phyloP scores from a whole-genome alignment of 2,329 filamentous ascomycete genomes.

The Epicoccum sorghinum region DNA sequence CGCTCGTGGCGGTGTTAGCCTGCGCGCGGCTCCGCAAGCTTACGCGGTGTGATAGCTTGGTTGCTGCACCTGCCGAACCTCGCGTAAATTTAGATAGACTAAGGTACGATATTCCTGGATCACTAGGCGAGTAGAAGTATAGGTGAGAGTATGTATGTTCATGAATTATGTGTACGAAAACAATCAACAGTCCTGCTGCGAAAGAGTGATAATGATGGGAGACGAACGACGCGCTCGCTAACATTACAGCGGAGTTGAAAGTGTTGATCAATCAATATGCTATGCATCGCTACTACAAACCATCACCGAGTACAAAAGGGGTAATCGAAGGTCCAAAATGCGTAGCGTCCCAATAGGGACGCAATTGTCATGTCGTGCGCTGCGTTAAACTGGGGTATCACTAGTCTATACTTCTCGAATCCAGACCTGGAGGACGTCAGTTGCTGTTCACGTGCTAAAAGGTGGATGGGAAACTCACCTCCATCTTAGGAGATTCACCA shows the following conservation, averaged over 20 bases:
- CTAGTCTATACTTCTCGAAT: conserved; percentile 51
- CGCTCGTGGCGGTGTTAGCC: conserved; percentile 8
- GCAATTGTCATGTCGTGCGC: conserved; percentile 28
- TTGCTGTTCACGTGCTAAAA: not conserved
- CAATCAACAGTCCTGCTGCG: conserved; percentile 49
- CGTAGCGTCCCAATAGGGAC: conserved; percentile 14
- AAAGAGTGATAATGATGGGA: conserved; percentile 28
- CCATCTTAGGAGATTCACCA: conserved; percentile 89
- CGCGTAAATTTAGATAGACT: not conserved
- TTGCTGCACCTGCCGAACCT: conserved; percentile 2
- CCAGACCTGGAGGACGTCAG: conserved; percentile 53
- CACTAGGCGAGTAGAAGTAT: conserved; percentile 5
- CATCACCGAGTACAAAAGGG: conserved; percentile 15
- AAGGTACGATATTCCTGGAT: not conserved
- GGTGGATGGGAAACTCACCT: conserved; percentile 66
- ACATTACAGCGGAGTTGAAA: conserved; percentile 36
- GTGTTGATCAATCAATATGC: conserved; percentile 17
- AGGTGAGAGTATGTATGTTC: conserved; percentile 1
- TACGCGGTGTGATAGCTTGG: conserved; percentile 9
- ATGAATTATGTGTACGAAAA: conserved; percentile 17
- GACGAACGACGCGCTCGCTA: conserved; percentile 37
- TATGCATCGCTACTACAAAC: conserved; percentile 19
- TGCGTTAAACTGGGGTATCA: conserved; percentile 46
- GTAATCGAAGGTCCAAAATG: conserved; percentile 19
- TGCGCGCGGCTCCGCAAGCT: conserved; percentile 3